Evolutionary conservation across 2,329 filamentous ascomycete species (phyloP), one percentile per base, ranked within the genome.

Genomic region (Penicillium sp.): DNA sequence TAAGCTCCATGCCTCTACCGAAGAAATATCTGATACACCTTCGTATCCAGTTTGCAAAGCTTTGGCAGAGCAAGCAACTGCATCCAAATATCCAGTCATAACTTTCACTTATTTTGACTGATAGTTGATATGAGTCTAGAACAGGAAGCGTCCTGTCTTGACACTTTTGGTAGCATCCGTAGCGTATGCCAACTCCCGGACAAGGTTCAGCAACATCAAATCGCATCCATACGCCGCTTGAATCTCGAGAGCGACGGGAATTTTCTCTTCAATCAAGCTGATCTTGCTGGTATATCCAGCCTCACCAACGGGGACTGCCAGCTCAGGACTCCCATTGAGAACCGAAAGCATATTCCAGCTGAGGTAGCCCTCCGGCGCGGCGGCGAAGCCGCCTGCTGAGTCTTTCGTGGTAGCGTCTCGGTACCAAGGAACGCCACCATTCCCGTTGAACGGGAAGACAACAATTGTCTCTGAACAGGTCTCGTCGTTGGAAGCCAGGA

Each of bases 191-290:
- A 87, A 56, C 40, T 83, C 80, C 47, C 78, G 71, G 2, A 83
- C 80, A 47, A 87, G 66, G 42, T 75, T 77, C 40, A 81, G 81
- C 24, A 87, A 62, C 72, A 86, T 75, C 0, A 82, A 81, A 68
- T 87, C 85, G 57, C 85, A 88, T 0, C 84, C 84, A 58, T 79
- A 81, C 0, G 83, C 81, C 0, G 78, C 84, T 70, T 87, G 71
- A 18, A 87, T 71, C 56, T 84, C 77, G 0, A 86, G 78, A 1
- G 81, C 79, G 0, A 87, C 84, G 0, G 85, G 85, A 32, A 86
- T 65, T 43, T 76, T 75, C 65, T 84, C 81, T 1, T 71, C 71
- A 52, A 81, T 75, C 0, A 72, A 57, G 0, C 80, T 82, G 11
- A 68, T 49, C 1, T 52, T 65, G 9, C 58, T 64, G 27, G 55